Evolutionary conservation across 106 monocot species (phyloP).

Genomic region (Ottelia alismoides): DNA sequence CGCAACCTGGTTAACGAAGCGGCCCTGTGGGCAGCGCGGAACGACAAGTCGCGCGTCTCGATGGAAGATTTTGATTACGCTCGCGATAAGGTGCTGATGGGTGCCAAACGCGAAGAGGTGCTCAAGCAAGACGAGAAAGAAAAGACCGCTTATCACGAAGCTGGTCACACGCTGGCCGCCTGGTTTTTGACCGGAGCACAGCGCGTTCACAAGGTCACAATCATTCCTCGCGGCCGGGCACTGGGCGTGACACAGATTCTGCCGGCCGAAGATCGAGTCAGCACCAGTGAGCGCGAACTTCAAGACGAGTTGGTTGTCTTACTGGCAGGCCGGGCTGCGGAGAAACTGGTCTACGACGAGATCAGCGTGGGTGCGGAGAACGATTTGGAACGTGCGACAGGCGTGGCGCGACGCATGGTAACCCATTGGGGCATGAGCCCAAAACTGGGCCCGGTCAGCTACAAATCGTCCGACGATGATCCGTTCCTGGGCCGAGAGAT

Average conservation of each 20-base stretch:
- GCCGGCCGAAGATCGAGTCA: constrained; percentile 70
- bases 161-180: constrained; percentile 87
- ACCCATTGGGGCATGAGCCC: too few relatives aligned
- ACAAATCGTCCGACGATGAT: too few relatives aligned
- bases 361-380: too few relatives aligned
- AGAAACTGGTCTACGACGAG: too few relatives aligned
- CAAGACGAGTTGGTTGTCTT: too few relatives aligned
- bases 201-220: constrained; percentile 71
- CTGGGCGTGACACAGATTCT: constrained; percentile 83
- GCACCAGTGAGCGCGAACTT: too few relatives aligned
- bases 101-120: constrained; percentile 90
- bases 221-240: constrained; percentile 81
- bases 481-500: too few relatives aligned
- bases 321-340: too few relatives aligned
- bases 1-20: constrained; percentile 90
- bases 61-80: constrained; percentile 88
- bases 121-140: constrained; percentile 91
- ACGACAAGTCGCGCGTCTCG: constrained; percentile 62
- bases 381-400: too few relatives aligned
- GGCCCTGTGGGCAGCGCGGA: constrained; percentile 71
- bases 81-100: constrained; percentile 78
- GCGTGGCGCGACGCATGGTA: too few relatives aligned
- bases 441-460: too few relatives aligned
- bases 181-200: too few relatives aligned
- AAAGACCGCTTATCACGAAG: constrained; percentile 93